A percentile compares a stretch with the other conserved stretches of the same genome.
These are phyloP conservation scores for Mortierella sp. DNA, from an alignment of 371 early-diverging fungal species.

Conservation along the genomic window DNA sequence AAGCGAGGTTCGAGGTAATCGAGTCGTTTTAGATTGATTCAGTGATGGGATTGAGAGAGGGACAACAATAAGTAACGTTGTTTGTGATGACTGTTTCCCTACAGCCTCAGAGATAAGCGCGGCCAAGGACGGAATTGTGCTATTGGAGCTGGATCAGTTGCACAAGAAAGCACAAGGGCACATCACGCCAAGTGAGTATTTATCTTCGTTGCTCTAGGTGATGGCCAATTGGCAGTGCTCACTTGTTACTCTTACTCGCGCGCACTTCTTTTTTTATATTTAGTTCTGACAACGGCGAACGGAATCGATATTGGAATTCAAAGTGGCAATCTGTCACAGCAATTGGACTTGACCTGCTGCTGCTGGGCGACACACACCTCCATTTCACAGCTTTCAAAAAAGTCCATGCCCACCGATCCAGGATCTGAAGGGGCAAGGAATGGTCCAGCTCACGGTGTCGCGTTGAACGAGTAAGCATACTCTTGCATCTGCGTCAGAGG, in stretches of 20 bases:
- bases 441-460: conserved; percentile 12
- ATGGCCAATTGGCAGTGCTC: neutral
- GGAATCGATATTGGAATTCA: conserved; percentile 28
- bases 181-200: conserved; percentile 21
- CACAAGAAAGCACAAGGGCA: conserved; percentile 21
- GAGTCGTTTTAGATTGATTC: neutral
- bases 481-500: neutral
- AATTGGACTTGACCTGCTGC: conserved; percentile 30
- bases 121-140: conserved; percentile 27
- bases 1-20: conserved; percentile 26
- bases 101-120: conserved; percentile 16
- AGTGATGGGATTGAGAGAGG: neutral
- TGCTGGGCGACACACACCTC: conserved; percentile 39
- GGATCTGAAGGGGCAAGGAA: neutral
- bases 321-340: conserved; percentile 12
- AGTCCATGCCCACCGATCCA: neutral
- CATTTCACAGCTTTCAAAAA: neutral
- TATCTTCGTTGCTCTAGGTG: no score
- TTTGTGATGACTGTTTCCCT: neutral
- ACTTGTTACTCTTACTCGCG: neutral
- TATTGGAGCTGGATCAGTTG: conserved; percentile 32
- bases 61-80: neutral
- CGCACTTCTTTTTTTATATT: neutral
- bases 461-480: conserved; percentile 36
- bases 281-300: conserved; percentile 23